phyloP scores from a whole-genome alignment of 176 grass and related monocot genomes.

The Raddia distichophylla region DNA sequence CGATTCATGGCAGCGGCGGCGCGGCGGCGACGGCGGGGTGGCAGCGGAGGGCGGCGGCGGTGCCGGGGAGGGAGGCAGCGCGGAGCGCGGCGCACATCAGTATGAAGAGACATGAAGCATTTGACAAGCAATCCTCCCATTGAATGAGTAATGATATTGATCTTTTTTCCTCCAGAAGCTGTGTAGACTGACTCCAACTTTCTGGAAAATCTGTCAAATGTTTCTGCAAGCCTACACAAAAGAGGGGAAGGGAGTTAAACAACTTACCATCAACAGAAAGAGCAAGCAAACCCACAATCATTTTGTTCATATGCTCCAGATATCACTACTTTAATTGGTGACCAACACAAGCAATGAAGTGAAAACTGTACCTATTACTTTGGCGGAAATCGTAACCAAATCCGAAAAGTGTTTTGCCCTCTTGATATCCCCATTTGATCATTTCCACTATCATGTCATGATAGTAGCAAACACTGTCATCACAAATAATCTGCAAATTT shows the following conservation, averaged over 20 bases:
- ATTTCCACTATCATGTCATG: conserved; percentile 99
- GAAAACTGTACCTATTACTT: conserved; percentile 73
- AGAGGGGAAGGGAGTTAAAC: not conserved
- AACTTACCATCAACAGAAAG: not conserved
- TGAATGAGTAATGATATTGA: conserved; percentile 91
- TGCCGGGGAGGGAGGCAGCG: no score
- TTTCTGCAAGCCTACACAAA: conserved; percentile 75
- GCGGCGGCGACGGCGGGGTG: no score
- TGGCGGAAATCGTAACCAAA: conserved; percentile 99
- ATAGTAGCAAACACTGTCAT: conserved; percentile 91
- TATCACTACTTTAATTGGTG: not conserved
- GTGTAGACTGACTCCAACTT: conserved; percentile 75
- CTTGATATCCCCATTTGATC: conserved; percentile 97
- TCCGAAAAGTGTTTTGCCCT: conserved; percentile 93
- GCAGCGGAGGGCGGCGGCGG: no score
- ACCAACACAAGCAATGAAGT: conserved; percentile 19
- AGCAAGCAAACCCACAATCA: not conserved
- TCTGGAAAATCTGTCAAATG: conserved; percentile 72
- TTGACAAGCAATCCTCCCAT: conserved; percentile 98
- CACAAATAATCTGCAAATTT: conserved; percentile 66
- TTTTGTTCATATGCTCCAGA: not conserved
- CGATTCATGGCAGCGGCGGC: no score
- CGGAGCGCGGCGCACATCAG: conserved; percentile 47
- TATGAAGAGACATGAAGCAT: conserved; percentile 84
- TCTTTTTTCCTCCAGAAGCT: conserved; percentile 87